A percentile compares a stretch with the other conserved stretches of the same genome.
These are phyloP conservation scores for Alternaria infectoria DNA, from an alignment of 2,329 filamentous ascomycete genomes.

Conservation along the genomic window DNA sequence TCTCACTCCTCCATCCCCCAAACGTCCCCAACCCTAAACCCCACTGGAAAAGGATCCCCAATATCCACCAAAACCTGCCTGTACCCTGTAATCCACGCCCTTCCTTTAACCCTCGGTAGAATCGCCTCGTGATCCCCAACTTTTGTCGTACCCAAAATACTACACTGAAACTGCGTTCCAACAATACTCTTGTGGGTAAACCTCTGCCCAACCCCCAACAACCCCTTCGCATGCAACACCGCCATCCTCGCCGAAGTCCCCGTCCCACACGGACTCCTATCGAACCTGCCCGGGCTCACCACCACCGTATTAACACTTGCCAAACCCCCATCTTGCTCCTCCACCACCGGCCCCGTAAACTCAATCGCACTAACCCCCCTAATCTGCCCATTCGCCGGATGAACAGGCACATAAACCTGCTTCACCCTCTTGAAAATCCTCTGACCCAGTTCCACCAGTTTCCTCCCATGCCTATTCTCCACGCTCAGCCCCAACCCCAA, in stretches of 20 bases:
- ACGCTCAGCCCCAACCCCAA: conserved; percentile 49
- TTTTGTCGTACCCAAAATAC: conserved; percentile 47
- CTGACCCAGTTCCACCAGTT: conserved; percentile 53
- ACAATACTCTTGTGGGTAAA: conserved; percentile 53
- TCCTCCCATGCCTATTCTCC: conserved; percentile 37
- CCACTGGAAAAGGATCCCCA: conserved; percentile 52
- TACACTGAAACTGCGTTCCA: conserved; percentile 52
- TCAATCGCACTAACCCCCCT: conserved; percentile 50
- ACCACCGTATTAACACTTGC: conserved; percentile 48
- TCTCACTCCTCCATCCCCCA: conserved; percentile 14
- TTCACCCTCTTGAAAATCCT: conserved; percentile 52
- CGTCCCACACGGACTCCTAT: conserved; percentile 56
- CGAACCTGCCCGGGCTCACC: conserved; percentile 55
- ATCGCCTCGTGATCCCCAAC: conserved; percentile 52
- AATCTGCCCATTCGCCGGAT: conserved; percentile 54
- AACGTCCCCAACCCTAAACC: conserved; percentile 48
- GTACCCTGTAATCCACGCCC: conserved; percentile 56
- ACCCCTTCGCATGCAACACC: conserved; percentile 51
- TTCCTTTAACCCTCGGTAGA: conserved; percentile 51
- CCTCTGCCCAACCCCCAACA: conserved; percentile 46
- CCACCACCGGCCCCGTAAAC: conserved; percentile 46
- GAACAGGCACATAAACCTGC: conserved; percentile 45
- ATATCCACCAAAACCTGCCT: conserved; percentile 54
- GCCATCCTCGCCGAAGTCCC: conserved; percentile 55
- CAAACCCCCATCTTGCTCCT: conserved; percentile 35